Evolutionary conservation across 331 rosid genomes (phyloP), one percentile per base, ranked within the genome.

Genomic region (Cydonia oblonga): DNA sequence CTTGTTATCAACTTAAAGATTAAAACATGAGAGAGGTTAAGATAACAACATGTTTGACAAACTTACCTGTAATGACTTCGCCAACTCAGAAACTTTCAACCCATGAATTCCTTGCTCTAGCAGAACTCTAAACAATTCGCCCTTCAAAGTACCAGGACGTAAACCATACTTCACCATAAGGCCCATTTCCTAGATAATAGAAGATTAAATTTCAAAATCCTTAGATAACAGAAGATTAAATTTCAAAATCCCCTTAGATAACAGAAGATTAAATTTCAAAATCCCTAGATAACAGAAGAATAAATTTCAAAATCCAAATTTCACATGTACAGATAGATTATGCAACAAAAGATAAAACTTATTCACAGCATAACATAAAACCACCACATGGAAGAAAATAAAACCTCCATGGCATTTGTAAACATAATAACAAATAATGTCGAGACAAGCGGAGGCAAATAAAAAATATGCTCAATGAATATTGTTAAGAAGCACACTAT

Each of bases 41-140:
- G 16, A 62, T 44, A 49, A 25, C 6, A 70, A 75, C 62, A 69
- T 35, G 44, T 63, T 30, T 64, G 57, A 49, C 66, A 29, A 76
- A 75, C 72, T 78, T 80, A 91, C 97, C 88, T 86, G 88, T 70
- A 73, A 72, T 79, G 85, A 81, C 79, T 86, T 88, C 28, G 86
- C 88, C 82, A 95, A 76, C 28, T 91, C 96, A 72, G 90, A 84
- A 76, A 91, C 89, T 75, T 89, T 85, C 84, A 84, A 85, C 57
- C 99, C 99, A 83, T 72, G 83, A 79, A 83, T 88, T 78, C 97
- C 97, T 75, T 84, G 85, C 75, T 82, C 90, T 38, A 84, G 82
- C 83, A 95, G 86, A 70, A 88, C 87, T 78, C 67, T 85, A 79
- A 91, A 91, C 75, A 91, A 81, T 75, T 86, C 97, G 14, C 86